Base-by-base conservation (phyloP, 306 rosid genomes). In the Inga laurina region DNA sequence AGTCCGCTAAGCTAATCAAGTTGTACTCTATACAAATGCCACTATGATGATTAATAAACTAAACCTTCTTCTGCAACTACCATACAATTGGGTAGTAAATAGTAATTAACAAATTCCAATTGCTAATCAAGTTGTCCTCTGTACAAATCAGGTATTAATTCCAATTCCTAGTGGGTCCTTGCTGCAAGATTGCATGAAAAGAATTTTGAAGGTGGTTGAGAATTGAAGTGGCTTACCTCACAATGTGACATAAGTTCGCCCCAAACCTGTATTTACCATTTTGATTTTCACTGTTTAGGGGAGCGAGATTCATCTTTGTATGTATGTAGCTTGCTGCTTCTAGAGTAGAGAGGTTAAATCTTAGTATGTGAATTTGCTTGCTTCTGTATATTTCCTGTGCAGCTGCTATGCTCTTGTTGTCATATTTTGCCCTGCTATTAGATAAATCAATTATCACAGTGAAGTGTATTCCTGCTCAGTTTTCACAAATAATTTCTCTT, bases 391-490 rank as follows among this genome's bases (percentile, higher is more conserved):
- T 48, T 48, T 48, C 21, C 21, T 49, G 21, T 49, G 56, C 56
- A 46, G 19, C 56, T 49, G 4, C 56, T 67, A 35, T 5, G 46
- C 16, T 34, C 24, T 43, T 35, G 74, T 18, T 39, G 30, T 21
- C 74, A 39, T 18, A 8, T 69, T 24, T 68, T 32, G 39, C 9
- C 44, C 72, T 30, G 30, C 76, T 75, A 18, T 59, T 83, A 10
- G 66, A 18, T 34, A 49, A 56, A 43, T 85, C 82, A 12, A 8
- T 57, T 57, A n/a, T 57, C 5, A n/a, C 14, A 57, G 4, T 9
- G 32, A 65, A 67, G 64, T 64, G 18, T 35, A 69, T 41, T 75
- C 18, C 12, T 67, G 65, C 75, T 84, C 39, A 70, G 75, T 8
- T 14, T 35, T 79, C 11, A 67, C 72, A 34, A 67, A 7, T 41